Conservation (phyloP, 352 stramenopile species). For the Pythium guiyangense region DNA sequence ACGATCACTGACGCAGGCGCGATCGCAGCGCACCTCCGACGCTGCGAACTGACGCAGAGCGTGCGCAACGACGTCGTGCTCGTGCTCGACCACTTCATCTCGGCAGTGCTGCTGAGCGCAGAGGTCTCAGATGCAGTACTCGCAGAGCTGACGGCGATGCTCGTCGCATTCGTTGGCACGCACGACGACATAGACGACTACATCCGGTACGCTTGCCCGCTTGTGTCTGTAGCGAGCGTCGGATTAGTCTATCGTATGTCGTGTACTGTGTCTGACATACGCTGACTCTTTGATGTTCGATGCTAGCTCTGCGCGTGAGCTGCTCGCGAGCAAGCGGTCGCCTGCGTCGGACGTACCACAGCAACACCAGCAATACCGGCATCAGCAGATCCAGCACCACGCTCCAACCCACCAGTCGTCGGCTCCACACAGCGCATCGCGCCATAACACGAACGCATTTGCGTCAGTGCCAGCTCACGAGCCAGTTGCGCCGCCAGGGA, state of each 20-base stretch:
- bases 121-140: constrained; percentile 27
- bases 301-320: constrained; percentile 28
- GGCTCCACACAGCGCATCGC: too few species aligned
- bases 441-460: too few species aligned
- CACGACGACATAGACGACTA: constrained; percentile 56
- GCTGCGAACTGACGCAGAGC: constrained; percentile 26
- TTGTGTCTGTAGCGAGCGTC: too few species aligned
- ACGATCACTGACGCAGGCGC: constrained; percentile 47
- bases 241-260: not conserved
- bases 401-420: too few species aligned
- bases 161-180: constrained; percentile 29
- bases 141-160: constrained; percentile 30
- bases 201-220: constrained; percentile 24
- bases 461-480: too few species aligned
- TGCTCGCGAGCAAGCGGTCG: constrained; percentile 32
- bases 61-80: constrained; percentile 59
- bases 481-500: not conserved
- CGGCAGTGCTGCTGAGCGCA: constrained; percentile 53
- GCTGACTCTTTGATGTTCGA: not conserved
- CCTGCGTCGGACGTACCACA: constrained; percentile 8
- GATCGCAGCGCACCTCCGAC: constrained; percentile 31
- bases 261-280: not conserved
- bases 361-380: constrained; percentile 1
- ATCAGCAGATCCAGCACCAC: too few species aligned
- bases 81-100: constrained; percentile 66